These are phyloP conservation scores for Boletus edulis DNA, from an alignment of 768 basidiomycete genomes.

Conservation along the genomic window DNA sequence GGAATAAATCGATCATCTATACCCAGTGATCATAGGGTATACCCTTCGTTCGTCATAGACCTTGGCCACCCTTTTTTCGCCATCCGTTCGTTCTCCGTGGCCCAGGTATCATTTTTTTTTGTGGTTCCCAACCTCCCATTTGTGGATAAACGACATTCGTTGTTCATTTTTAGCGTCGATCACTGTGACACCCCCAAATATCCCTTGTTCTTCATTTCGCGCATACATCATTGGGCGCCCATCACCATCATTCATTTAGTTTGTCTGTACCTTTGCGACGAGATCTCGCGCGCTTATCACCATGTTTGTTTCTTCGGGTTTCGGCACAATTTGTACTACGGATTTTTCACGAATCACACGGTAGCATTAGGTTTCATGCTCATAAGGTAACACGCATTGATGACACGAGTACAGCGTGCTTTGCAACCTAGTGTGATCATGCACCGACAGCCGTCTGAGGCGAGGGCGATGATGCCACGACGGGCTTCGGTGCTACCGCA, in stretches of 20 bases:
- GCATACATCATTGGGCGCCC: background rate
- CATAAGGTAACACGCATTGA: constrained; percentile 1
- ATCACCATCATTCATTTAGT: background rate
- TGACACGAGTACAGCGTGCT: constrained; percentile 6
- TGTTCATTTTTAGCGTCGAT: background rate
- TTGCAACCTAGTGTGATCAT: constrained; percentile 12
- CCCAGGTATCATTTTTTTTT: background rate
- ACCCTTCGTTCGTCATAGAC: constrained; percentile 1
- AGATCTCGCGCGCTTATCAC: background rate
- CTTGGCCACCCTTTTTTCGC: background rate
- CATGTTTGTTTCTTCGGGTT: background rate
- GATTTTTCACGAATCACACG: background rate
- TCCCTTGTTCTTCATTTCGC: background rate
- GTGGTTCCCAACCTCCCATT: background rate
- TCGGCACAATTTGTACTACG: background rate
- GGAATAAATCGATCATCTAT: constrained; percentile 11
- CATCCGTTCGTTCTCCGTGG: constrained; percentile 7
- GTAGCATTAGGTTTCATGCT: constrained; percentile 10
- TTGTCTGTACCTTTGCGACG: background rate
- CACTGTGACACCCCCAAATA: background rate
- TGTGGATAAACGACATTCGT: background rate
- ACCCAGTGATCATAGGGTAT: background rate
- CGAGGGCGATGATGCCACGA: background rate
- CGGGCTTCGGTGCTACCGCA: constrained; percentile 31
- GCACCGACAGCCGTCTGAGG: constrained; percentile 35